Conservation (phyloP, 768 basidiomycete species). For the Lactarius indigo region DNA sequence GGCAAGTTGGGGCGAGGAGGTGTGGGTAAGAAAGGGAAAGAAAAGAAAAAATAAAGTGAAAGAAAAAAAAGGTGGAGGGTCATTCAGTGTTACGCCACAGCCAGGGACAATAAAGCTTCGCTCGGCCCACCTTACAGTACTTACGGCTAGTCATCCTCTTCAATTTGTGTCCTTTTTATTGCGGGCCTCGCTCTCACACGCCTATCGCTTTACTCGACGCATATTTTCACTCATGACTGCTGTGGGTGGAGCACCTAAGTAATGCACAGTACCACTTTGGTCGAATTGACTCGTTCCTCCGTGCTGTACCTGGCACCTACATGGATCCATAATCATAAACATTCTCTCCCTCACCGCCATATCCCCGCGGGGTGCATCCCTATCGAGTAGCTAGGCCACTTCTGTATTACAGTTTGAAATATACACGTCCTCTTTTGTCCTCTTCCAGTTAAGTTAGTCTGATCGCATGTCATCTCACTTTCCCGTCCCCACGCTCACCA, state of each 20-base stretch:
- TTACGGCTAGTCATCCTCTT: background rate
- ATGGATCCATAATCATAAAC: slow-evolving; percentile 14
- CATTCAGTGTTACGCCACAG: background rate
- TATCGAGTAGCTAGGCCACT: background rate
- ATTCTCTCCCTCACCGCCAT: background rate
- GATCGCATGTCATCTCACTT: background rate
- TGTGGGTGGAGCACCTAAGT: background rate
- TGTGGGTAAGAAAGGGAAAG: background rate
- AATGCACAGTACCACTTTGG: background rate
- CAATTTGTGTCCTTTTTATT: background rate
- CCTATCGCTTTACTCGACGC: background rate
- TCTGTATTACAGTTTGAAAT: background rate
- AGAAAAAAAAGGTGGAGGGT: background rate
- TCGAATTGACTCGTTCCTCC: background rate
- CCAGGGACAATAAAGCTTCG: background rate
- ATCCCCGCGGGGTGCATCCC: background rate
- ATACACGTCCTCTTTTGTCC: background rate
- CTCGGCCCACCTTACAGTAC: background rate
- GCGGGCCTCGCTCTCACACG: background rate
- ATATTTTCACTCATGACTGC: background rate
- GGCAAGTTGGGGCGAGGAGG: background rate
- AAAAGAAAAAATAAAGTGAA: background rate
- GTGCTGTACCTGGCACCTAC: slow-evolving; percentile 6
- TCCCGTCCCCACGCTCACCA: background rate
- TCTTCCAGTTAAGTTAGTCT: background rate